Base-by-base conservation (phyloP, 23 red algal genomes). In the Gracilaria caudata region DNA sequence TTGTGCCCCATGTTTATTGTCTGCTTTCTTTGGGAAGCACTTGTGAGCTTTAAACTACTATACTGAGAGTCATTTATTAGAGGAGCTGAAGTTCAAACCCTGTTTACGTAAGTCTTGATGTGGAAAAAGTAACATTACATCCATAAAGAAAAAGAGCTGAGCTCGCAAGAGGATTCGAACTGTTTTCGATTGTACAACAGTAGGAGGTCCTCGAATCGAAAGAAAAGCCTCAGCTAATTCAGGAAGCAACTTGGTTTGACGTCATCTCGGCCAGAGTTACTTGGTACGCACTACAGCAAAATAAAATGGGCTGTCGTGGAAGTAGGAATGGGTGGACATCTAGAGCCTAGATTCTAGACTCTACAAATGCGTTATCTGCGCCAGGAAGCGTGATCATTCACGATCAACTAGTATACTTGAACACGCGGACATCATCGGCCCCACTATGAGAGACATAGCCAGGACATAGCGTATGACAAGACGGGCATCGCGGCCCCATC, bases 381-480 rank as follows among this genome's bases (percentile, higher is more conserved):
- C 84, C 84, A 21, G 84, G 94, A 25, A 82, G 72, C 47, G 92
- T 99, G 10, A 77, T 99, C 29, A 99, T n/a, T 93, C 95, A 94
- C 64, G 76, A 95, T 51, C 60, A 84, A n/a, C 28, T 94, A 14
- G n/a, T n/a, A n/a, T n/a, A n/a, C n/a, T n/a, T n/a, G 97, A 99
- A 72, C 97, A 99, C 71, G 77, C 83, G 45, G 93, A 94, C 44
- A 92, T 99, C 51, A 95, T 99, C 46, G 97, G 97, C 36, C 97
- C 97, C 45, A 65, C 61, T 36, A 84, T 82, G 20, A 26, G 44
- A 57, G 90, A 99, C 84, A 99, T 99, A 34, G 97, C 97, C 10
- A n/a, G n/a, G n/a, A n/a, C n/a, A n/a, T n/a, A n/a, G n/a, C n/a
- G n/a, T 90, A 90, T 41, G 97, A 99, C 24, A 99, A 99, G 70